Evolutionary conservation across 805 yeast genomes (phyloP), one percentile per base, ranked within the genome.

Genomic region (Barnettozyma californica): DNA sequence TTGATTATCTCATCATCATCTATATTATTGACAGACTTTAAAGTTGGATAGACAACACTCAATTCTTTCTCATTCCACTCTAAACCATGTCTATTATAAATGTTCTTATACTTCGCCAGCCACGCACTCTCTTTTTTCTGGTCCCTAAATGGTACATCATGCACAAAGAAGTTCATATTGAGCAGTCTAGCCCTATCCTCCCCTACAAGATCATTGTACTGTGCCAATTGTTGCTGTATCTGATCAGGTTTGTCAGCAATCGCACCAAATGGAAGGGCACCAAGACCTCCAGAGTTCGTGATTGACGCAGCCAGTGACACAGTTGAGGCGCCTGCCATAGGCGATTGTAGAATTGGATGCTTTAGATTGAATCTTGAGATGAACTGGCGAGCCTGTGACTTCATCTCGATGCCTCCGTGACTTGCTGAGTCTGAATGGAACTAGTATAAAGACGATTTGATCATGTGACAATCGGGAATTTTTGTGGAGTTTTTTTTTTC

Each of bases 251-350:
- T 41, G 8, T 53, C 53, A 16, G 47, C 36, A 5, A 42, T 20
- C 5, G 49, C 39, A 2, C 62, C 62, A 6, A 65, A 40, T 4
- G 69, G 63, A 4, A 80, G 49, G 1, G 81, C 73, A 0, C 82
- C 84, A n/a, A 80, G 44, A 1, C 74, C 80, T 0, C 84, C 84
- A 8, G 55, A 53, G 9, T 62, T 60, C 4, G 71, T 59, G 1
- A 75, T 70, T 1, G 65, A 66, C 1, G 74, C 68, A 1, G 81
- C 81, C 48, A 78, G 54, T 27, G 62, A 59, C 1, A 70, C 63
- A 1, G 78, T 75, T 13, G 76, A 66, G 2, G 77, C 69, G 1
- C 83, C 83, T 1, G 84, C 83, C 84, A 80, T 79, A 19, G 84
- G 84, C 0, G 84, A 71, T 56, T 77, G 83, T 33, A 80, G 62